phyloP scores from a whole-genome alignment of 345 rosid species.

The Odontarrhena argentea region DNA sequence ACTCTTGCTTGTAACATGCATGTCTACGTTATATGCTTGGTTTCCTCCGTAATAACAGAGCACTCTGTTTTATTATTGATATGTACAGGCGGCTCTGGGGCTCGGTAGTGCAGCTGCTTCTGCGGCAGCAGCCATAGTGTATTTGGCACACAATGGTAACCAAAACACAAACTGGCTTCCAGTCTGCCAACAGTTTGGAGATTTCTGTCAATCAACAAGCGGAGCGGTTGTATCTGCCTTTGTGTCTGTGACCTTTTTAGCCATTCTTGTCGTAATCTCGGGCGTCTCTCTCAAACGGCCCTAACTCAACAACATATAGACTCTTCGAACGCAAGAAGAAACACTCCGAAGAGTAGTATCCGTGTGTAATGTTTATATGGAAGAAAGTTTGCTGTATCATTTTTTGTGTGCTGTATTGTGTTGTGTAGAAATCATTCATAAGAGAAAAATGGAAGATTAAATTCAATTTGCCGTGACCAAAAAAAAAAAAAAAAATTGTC shows the following conservation, averaged over 20 bases:
- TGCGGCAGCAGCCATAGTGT: conserved; percentile 59
- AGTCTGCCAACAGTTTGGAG: conserved; percentile 70
- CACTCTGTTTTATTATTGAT: conserved; percentile 21
- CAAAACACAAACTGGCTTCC: conserved; percentile 65
- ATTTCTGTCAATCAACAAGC: conserved; percentile 65
- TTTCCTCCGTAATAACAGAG: conserved; percentile 14
- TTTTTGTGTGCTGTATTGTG: conserved; percentile 18
- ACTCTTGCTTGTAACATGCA: not conserved
- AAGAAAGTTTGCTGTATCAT: not conserved
- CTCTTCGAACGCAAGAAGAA: conserved; percentile 11
- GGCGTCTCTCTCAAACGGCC: conserved; percentile 51
- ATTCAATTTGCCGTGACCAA: too few species aligned
- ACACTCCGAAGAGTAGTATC: conserved; percentile 4
- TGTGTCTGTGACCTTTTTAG: conserved; percentile 45
- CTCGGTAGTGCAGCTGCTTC: conserved; percentile 55
- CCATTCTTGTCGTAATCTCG: conserved; percentile 54
- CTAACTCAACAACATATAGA: not conserved
- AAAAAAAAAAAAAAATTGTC: too few species aligned
- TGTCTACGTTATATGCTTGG: too few species aligned
- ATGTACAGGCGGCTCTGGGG: conserved; percentile 53
- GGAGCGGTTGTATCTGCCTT: conserved; percentile 78
- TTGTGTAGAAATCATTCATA: conserved; percentile 17
- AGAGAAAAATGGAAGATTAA: not conserved
- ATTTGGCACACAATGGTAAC: conserved; percentile 83
- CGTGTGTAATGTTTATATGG: conserved; percentile 17